A percentile compares a stretch with the other conserved stretches of the same genome.
Evolutionary conservation across 164 flowering plant genomes (phyloP).

Genomic region (Berberis vulgaris): DNA sequence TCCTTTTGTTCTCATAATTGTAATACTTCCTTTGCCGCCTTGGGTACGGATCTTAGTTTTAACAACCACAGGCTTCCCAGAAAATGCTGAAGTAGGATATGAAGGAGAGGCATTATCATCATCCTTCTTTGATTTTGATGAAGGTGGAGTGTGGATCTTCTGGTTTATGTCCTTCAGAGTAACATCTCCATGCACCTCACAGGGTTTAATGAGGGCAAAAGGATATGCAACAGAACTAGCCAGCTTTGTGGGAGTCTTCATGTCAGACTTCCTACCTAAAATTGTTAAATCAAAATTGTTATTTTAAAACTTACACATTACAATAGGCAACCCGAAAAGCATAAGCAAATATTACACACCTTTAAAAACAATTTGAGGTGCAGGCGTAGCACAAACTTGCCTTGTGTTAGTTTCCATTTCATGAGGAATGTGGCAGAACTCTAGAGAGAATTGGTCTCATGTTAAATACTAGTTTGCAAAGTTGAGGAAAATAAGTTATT

Average conservation of each 20-base stretch:
- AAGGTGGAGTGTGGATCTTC: constrained; percentile 67
- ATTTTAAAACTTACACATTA: background rate
- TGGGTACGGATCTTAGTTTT: constrained; percentile 88
- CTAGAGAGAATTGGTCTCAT: constrained; percentile 16
- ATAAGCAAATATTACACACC: constrained; percentile 25
- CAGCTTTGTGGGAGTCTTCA: constrained; percentile 51
- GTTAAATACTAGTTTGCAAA: background rate
- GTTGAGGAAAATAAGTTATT: no score
- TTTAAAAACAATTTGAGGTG: constrained; percentile 52
- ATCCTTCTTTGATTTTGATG: constrained; percentile 36
- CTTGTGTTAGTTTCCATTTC: constrained; percentile 28
- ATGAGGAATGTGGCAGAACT: constrained; percentile 37
- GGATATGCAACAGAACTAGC: constrained; percentile 79
- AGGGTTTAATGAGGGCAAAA: constrained; percentile 84
- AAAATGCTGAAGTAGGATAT: constrained; percentile 81
- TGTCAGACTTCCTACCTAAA: constrained; percentile 56
- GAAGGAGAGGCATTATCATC: constrained; percentile 38
- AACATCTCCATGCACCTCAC: constrained; percentile 65
- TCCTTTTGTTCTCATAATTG: constrained; percentile 91
- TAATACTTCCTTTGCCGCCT: constrained; percentile 97
- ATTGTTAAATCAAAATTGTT: constrained; percentile 2
- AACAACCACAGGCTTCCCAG: constrained; percentile 93
- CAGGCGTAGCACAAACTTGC: constrained; percentile 28
- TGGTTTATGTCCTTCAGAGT: constrained; percentile 92
- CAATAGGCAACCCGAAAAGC: background rate